Base-by-base conservation (phyloP, 2,329 filamentous ascomycete genomes). In the Emmonsiellopsis sp. region DNA sequence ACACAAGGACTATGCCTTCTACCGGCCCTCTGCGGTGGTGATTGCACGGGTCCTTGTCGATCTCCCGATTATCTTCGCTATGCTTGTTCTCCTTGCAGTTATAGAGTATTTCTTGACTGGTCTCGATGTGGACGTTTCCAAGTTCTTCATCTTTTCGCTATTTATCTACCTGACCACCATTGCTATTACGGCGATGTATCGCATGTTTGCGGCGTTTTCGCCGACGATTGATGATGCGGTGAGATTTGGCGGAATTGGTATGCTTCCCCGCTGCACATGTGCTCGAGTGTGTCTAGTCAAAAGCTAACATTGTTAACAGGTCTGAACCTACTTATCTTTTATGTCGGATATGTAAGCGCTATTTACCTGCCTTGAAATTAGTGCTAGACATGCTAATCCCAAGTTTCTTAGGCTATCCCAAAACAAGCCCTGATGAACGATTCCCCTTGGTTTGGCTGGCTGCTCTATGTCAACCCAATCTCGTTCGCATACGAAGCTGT, bases 1-100 rank as follows among this genome's bases (percentile, higher is more conserved):
- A 40, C 84, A 87, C 61, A 78, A 80, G 48, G 79, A 83, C 36
- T 87, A 85, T 61, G 83, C 82, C 0, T 86, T 86, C 65, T 86
- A 86, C 62, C 76, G 82, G n/a, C 84, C 84, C 0, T 83, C 81
- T 37, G 83, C 84, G 39, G 81, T 86, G 47, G 75, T 74, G 3
- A 74, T 80, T 71, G 86, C 74, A 61, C 75, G 82, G 53, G 79
- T 85, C 2, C 64, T 86, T 3, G 76, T 82, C 27, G 84, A 87
- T 62, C 70, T 86, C 34, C 83, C 83, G 0, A 69, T 84, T 6
- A 70, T 86, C 27, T 66, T 83, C 21, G 67, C 74, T 3, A 80
- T 84, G 68, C 77, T 82, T 44, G 68, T 80, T 13, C 72, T 82
- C 2, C 86, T 86, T 61, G 74, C 74, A 2, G 69, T 86, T 48